Evolutionary conservation across 305 asterid species (phyloP).

Genomic region (Fraxinus sp.): DNA sequence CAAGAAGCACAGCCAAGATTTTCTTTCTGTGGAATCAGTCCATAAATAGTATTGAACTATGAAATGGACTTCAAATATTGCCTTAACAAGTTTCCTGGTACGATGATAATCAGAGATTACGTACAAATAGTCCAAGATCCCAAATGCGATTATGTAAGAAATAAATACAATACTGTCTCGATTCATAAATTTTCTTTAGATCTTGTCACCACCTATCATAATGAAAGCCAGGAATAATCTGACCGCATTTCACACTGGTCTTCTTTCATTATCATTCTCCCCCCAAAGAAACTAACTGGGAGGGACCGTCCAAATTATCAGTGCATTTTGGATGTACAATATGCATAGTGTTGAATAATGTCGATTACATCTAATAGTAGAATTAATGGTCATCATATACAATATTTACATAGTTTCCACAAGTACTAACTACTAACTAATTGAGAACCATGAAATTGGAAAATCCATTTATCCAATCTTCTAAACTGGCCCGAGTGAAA

Average conservation of each 20-base stretch:
- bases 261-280: not conserved
- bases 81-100: not conserved
- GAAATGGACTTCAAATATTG: not conserved
- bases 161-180: not conserved
- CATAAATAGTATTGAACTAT: not conserved
- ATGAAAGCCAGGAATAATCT: not conserved
- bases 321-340: not conserved
- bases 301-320: not conserved
- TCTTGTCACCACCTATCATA: not conserved
- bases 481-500: not conserved
- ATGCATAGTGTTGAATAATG: not conserved
- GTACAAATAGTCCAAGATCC: not conserved
- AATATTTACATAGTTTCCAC: not conserved
- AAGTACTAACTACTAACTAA: not conserved
- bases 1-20: not conserved
- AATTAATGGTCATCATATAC: not conserved
- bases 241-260: not conserved
- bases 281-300: not conserved
- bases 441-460: not conserved
- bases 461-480: not conserved
- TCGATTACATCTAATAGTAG: not conserved
- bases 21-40: not conserved
- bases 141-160: conserved; percentile 1
- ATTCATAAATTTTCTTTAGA: not conserved
- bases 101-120: not conserved